Conservation (phyloP, 345 rosid species). For the Melaleuca quinquenervia region DNA sequence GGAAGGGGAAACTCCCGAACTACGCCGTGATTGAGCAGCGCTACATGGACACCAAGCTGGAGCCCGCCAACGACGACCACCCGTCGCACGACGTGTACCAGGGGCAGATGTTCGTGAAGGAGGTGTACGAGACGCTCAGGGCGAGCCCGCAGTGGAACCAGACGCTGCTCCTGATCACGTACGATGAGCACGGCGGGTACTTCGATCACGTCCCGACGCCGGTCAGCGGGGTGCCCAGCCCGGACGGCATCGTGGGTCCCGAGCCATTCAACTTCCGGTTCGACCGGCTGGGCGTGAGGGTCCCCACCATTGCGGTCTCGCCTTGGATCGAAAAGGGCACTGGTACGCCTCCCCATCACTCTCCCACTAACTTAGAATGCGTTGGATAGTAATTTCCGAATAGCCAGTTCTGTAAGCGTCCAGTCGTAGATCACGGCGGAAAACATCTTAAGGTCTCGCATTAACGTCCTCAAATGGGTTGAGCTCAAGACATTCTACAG, state of each 20-base stretch:
- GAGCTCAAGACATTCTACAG: too few relatives aligned
- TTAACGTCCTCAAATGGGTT: not conserved
- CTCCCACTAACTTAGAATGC: not conserved
- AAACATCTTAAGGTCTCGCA: not conserved
- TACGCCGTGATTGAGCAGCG: conserved; percentile 85
- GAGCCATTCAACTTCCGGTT: conserved; percentile 59
- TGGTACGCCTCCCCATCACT: conserved; percentile 12
- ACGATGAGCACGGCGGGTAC: conserved; percentile 88
- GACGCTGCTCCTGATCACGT: conserved; percentile 64
- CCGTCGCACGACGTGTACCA: conserved; percentile 89
- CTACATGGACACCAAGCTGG: conserved; percentile 38
- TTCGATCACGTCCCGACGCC: conserved; percentile 88
- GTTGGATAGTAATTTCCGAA: not conserved
- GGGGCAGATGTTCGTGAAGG: conserved; percentile 77
- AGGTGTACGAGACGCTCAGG: conserved; percentile 83
- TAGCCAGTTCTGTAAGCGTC: too few relatives aligned
- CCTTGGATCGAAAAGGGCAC: conserved; percentile 88
- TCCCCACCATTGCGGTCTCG: conserved; percentile 64
- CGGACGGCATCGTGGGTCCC: conserved; percentile 72
- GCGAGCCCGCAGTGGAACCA: conserved; percentile 90
- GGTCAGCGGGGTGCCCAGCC: conserved; percentile 66
- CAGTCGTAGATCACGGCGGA: too few relatives aligned
- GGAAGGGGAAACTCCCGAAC: conserved; percentile 53
- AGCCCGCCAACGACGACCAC: conserved; percentile 80
- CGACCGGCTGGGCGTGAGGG: conserved; percentile 70